Conservation (phyloP, 78 protist species). For the Chrysochromulina parva region DNA sequence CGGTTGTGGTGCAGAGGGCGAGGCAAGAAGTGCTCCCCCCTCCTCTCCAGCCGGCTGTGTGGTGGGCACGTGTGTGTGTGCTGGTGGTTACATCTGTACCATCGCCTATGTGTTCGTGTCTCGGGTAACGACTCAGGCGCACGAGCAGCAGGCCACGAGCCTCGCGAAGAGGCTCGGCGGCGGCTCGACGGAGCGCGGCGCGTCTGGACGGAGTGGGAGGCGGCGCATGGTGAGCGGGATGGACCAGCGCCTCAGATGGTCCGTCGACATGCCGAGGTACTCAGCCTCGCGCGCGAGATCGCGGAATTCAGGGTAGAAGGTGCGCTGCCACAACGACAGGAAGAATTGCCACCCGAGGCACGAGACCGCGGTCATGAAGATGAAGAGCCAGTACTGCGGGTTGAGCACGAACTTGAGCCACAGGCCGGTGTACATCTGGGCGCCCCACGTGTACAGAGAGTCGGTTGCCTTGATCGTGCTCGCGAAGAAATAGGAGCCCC, state of each 20-base stretch:
- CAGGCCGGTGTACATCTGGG: neutral
- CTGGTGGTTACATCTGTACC: no score
- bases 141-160: no score
- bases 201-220: neutral
- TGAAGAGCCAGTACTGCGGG: neutral
- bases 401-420: neutral
- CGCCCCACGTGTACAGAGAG: neutral
- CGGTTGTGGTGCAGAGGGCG: no score
- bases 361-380: neutral
- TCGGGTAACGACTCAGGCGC: no score
- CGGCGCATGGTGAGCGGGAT: neutral
- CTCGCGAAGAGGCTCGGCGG: no score
- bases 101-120: no score
- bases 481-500: neutral
- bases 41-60: no score
- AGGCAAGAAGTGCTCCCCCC: no score
- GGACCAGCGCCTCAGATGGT: neutral
- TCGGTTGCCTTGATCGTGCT: neutral
- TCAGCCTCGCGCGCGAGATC: neutral
- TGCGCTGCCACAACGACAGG: neutral
- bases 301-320: neutral
- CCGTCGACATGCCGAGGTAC: no score
- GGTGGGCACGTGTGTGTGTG: no score
- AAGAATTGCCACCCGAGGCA: neutral
- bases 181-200: neutral